Conservation (phyloP, 2,329 filamentous ascomycete genomes). For the Bipolaris victoriae region DNA sequence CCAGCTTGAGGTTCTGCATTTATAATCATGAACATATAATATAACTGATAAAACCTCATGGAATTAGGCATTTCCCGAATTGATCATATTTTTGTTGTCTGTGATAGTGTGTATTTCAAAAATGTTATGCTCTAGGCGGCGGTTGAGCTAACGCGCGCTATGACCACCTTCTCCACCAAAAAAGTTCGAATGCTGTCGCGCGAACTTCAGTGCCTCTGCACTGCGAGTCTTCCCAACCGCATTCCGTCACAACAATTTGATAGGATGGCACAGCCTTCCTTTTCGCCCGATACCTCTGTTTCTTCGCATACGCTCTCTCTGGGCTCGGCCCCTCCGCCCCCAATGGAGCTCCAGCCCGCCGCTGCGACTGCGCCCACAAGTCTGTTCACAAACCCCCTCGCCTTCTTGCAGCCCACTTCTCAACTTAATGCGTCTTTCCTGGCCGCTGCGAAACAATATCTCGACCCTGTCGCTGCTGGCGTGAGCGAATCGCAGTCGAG, state of each 20-base stretch:
- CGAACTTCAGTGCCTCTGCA: slow-evolving; percentile 10
- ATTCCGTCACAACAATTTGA: background rate
- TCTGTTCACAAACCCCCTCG: slow-evolving; percentile 68
- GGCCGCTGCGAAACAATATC: slow-evolving; percentile 75
- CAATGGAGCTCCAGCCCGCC: slow-evolving; percentile 40
- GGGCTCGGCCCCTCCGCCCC: slow-evolving; percentile 44
- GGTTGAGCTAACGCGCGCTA: slow-evolving; percentile 9
- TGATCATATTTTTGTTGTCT: background rate
- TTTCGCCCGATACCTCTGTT: slow-evolving; percentile 49
- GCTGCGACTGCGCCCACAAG: slow-evolving; percentile 60
- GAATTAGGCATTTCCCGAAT: no score
- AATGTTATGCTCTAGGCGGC: background rate
- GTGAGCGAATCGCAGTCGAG: slow-evolving; percentile 75
- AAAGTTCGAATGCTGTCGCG: slow-evolving; percentile 17
- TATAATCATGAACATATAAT: no score
- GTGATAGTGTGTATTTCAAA: background rate
- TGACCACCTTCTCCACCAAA: slow-evolving; percentile 20
- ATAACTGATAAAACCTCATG: no score
- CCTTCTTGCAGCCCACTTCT: slow-evolving; percentile 75
- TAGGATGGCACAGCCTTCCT: slow-evolving; percentile 43
- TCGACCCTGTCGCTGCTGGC: slow-evolving; percentile 78
- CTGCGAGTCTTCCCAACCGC: background rate
- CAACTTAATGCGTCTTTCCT: slow-evolving; percentile 73
- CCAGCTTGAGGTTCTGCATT: no score
- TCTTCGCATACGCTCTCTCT: slow-evolving; percentile 50